Base-by-base conservation (phyloP, 306 rosid species). In the Pyrus bretschneideri region DNA sequence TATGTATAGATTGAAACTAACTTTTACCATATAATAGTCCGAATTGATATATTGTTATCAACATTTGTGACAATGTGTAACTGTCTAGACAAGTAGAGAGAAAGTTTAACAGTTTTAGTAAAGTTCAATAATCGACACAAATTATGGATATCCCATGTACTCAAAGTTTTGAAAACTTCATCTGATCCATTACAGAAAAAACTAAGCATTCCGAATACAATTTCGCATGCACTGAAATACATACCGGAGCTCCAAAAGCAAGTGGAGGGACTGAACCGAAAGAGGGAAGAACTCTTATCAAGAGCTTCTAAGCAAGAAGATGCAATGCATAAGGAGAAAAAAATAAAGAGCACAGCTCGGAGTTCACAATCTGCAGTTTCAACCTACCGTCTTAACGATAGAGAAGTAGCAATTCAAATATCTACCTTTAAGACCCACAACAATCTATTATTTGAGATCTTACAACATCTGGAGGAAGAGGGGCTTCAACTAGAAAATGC, bases 161-260 rank as follows among this genome's bases (percentile, higher is more conserved):
- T 45, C 51, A 45, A 17, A 45, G 5, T 45, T 45, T 14, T 5
- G 33, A 22, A 27, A 13, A 27, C 10, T 25, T 6, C 40, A 27
- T 27, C 21, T 62, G n/a, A 27, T 62, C 35, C 46, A 0, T 52
- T 77, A 70, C 83, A 89, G 98, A 89, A 85, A 79, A 89, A 82
- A 29, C 52, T 91, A 68, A 93, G 95, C 80, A 85, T 84, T 64
- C 98, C 95, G 0, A 74, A 83, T 3, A 89, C 91, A 69, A 80
- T 91, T 76, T 85, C 91, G 1, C 76, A 77, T 9, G 95, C 82
- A 4, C 35, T 90, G 25, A 87, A 82, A 9, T 90, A 88, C 82
- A 85, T 93, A 68, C 96, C 94, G 2, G 90, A 89, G 76, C 81
- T 93, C 11, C 88, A 87, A 19, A 73, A 82, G 35, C 88, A 89